Percentiles rank a stretch among this genome's conserved stretches.
Evolutionary conservation across 1,284 basidiomycete species (phyloP).

Genomic region (Cyathus olla): DNA sequence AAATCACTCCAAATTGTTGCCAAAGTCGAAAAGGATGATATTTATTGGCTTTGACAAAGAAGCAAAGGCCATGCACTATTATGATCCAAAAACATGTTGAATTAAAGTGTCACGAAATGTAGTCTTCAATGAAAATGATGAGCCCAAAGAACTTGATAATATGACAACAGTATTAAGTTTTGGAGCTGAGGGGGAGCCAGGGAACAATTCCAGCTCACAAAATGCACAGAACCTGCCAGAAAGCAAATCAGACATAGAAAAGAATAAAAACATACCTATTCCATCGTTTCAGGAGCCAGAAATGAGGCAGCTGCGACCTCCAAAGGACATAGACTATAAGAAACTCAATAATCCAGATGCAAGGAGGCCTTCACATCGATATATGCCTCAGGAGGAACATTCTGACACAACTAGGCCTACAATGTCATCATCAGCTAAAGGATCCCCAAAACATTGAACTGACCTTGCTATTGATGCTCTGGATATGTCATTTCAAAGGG

Average conservation of each 20-base stretch:
- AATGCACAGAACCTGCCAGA: constrained; percentile 2
- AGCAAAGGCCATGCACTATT: constrained; percentile 27
- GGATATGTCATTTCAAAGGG: too few relatives aligned
- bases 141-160: constrained; percentile 12
- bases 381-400: background rate
- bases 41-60: constrained; percentile 30
- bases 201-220: background rate
- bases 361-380: background rate
- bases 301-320: background rate
- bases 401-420: too few relatives aligned
- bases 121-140: constrained; percentile 25
- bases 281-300: too few relatives aligned
- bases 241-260: background rate
- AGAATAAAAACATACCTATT: too few relatives aligned
- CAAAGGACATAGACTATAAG: background rate
- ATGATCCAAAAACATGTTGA: constrained; percentile 15
- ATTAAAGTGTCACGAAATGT: constrained; percentile 26
- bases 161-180: constrained; percentile 13
- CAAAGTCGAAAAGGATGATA: constrained; percentile 26
- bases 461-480: too few relatives aligned
- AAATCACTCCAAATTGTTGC: constrained; percentile 22
- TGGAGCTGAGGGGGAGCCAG: constrained; percentile 24
- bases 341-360: background rate
- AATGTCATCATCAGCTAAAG: too few relatives aligned
- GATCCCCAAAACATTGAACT: too few relatives aligned